Base-by-base conservation (phyloP, 495 filamentous ascomycete species). In the Penicillium robsamsonii region DNA sequence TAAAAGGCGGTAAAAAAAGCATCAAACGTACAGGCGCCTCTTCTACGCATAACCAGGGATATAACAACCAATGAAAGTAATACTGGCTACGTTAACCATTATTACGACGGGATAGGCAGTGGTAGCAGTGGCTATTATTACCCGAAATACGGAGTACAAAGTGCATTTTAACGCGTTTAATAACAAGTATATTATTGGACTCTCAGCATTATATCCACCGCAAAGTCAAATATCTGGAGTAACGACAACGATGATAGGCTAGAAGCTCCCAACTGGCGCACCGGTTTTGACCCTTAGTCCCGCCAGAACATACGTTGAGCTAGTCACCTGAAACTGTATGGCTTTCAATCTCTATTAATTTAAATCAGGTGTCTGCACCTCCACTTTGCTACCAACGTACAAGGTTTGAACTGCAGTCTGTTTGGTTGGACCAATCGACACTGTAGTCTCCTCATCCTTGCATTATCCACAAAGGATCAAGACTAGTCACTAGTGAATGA, bases 371-470 rank as follows among this genome's bases (percentile, higher is more conserved):
- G 11, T 50, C 48, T 29, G 33, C 22, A 42, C 48, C 44, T 51
- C 58, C 46, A 57, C 53, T 47, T 53, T 55, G 48, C 35, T 43
- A 35, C 38, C 43, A 38, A 42, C 50, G 13, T 27, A 43, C 44
- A 41, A 35, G 37, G 51, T 24, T 24, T 53, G 17, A 53, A 50
- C 46, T 55, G 51, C 29, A 58, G 27, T 18, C 47, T 48, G 35
- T 48, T 31, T 20, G 46, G 57, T 58, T 60, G 55, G 58, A 45
- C 65, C 65, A 66, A 68, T 68, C 52, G 63, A 48, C 57, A 59
- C 55, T 63, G 49, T 47, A 50, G 55, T 47, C 57, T 63, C 46
- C 52, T 65, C 58, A 43, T 64, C 60, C 65, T 68, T 68, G 58
- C 65, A 64, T 65, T 44, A 58, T 45, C 38, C 49, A n/a, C 27